phyloP scores from a whole-genome alignment of 2,329 filamentous ascomycete species.

The Magnaporthiopsis rhizophila region DNA sequence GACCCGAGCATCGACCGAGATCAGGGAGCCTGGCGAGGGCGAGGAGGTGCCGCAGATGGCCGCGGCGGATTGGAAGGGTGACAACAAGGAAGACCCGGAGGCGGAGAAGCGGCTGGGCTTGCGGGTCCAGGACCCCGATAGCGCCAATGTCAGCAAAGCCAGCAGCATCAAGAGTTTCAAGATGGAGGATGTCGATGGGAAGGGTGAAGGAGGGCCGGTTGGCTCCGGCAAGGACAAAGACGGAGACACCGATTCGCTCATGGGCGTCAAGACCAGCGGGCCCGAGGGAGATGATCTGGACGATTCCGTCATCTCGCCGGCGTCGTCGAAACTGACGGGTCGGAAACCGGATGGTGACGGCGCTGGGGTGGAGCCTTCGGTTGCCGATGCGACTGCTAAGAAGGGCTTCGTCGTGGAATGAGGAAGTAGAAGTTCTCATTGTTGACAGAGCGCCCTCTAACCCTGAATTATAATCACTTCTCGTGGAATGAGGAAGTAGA shows the following conservation, averaged over 20 bases:
- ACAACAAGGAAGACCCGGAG: conserved; percentile 34
- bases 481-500: conserved; percentile 10
- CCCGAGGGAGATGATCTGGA: conserved; percentile 18
- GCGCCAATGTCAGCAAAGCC: conserved; percentile 61
- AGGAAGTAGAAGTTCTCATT: not conserved
- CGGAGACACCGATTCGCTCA: conserved; percentile 16
- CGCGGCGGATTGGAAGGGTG: conserved; percentile 69
- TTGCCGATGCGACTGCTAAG: conserved; percentile 11
- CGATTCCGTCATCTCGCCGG: conserved; percentile 5
- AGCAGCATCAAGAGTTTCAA: conserved; percentile 52
- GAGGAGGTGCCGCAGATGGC: conserved; percentile 62
- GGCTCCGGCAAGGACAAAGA: conserved; percentile 5
- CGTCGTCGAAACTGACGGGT: not conserved
- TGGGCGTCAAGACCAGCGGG: conserved; percentile 22
- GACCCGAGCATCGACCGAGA: conserved; percentile 16
- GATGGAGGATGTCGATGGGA: conserved; percentile 3
- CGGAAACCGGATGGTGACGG: not conserved
- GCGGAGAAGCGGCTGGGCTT: conserved; percentile 61
- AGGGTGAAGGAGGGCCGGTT: not conserved
- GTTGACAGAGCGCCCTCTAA: too few species aligned
- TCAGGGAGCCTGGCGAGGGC: conserved; percentile 57
- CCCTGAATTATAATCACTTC: too few species aligned
- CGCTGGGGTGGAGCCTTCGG: not conserved
- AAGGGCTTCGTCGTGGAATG: conserved; percentile 14
- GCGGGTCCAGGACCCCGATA: conserved; percentile 55